These are phyloP conservation scores for Jaminaea rosea DNA, from an alignment of 1,284 basidiomycete species.

Conservation along the genomic window DNA sequence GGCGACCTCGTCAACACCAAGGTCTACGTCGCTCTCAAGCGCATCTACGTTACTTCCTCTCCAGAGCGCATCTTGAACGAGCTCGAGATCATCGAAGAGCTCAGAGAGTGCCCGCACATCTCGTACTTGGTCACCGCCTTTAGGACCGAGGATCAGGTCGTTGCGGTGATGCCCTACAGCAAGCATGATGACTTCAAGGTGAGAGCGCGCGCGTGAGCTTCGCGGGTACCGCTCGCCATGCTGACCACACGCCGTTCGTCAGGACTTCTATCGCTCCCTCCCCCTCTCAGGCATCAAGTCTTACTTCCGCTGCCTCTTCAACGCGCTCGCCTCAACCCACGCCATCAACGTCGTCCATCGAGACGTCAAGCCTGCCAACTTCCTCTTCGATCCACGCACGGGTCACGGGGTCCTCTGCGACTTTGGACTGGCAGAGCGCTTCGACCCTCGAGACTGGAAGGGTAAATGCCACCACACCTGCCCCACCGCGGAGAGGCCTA, in stretches of 20 bases:
- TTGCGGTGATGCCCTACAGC: constrained; percentile 89
- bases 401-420: constrained; percentile 83
- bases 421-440: constrained; percentile 63
- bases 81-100: constrained; percentile 77
- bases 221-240: background rate
- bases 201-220: constrained; percentile 38
- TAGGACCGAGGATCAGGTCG: constrained; percentile 80
- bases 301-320: constrained; percentile 86
- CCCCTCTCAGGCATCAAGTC: constrained; percentile 67
- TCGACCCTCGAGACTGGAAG: constrained; percentile 38
- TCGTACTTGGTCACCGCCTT: constrained; percentile 85
- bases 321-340: constrained; percentile 81
- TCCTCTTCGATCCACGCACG: constrained; percentile 79
- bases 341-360: constrained; percentile 83
- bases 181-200: constrained; percentile 87
- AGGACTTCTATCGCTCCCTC: constrained; percentile 56
- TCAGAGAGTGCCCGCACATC: constrained; percentile 48
- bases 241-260: background rate
- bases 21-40: constrained; percentile 83
- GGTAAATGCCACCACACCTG: constrained; percentile 44
- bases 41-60: constrained; percentile 92
- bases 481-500: constrained; percentile 27
- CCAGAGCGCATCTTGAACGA: constrained; percentile 90
- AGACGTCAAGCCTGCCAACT: constrained; percentile 97
- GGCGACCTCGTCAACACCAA: constrained; percentile 31